A percentile compares a stretch with the other conserved stretches of the same genome.
Evolutionary conservation across 805 yeast species (phyloP).

Genomic region (Ogataea chonburiensis): DNA sequence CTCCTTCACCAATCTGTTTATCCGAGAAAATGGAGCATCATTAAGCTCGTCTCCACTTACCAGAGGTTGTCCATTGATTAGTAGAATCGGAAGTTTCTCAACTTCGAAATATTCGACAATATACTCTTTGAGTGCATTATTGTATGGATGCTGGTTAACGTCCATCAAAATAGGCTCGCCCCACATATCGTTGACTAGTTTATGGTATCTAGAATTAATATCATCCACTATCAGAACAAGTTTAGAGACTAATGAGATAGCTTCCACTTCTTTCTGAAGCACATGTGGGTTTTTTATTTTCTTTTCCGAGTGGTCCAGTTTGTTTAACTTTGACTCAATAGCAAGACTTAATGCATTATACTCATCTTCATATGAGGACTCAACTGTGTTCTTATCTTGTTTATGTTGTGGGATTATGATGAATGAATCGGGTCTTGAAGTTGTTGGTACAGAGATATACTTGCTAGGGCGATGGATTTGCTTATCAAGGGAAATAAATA

Average conservation of each 20-base stretch:
- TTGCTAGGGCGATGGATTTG: background rate
- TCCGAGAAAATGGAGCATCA: slow-evolving; percentile 1
- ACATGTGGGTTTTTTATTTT: background rate
- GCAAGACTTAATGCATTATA: slow-evolving; percentile 3
- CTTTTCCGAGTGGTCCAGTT: background rate
- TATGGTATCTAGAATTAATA: background rate
- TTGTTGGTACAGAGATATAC: background rate
- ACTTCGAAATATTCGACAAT: slow-evolving; percentile 8
- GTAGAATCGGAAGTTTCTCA: slow-evolving; percentile 13
- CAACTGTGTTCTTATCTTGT: background rate
- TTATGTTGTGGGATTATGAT: slow-evolving; percentile 1
- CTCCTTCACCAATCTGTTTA: slow-evolving; percentile 5
- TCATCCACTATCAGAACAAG: slow-evolving; percentile 12
- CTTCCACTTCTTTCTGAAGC: slow-evolving; percentile 9
- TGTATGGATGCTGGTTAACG: slow-evolving; percentile 11
- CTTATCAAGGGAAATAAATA: background rate
- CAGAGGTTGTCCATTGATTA: slow-evolving; percentile 8
- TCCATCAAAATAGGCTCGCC: slow-evolving; percentile 12
- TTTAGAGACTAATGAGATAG: slow-evolving; percentile 7
- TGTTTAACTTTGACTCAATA: background rate
- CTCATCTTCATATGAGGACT: slow-evolving; percentile 1
- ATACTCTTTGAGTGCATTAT: slow-evolving; percentile 1
- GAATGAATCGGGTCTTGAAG: slow-evolving; percentile 2
- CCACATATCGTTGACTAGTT: slow-evolving; percentile 4
- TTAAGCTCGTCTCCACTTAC: slow-evolving; percentile 8